Conservation (phyloP, 306 rosid species). For the Corylus avellana region DNA sequence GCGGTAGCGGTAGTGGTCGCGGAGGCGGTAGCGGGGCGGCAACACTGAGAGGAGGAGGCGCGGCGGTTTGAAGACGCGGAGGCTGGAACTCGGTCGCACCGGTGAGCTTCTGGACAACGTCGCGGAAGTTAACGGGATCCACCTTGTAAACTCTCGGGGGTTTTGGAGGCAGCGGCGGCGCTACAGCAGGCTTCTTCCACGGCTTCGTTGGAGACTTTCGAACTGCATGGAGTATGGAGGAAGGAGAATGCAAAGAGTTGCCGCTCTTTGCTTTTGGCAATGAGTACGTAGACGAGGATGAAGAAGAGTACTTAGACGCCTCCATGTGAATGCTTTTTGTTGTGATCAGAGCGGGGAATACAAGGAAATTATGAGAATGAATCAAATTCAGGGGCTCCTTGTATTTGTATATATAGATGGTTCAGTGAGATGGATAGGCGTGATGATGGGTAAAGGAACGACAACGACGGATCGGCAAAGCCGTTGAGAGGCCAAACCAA, state of each 20-base stretch:
- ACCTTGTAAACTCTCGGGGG: slow-evolving; percentile 67
- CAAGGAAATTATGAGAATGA: too few relatives aligned
- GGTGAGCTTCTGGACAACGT: slow-evolving; percentile 76
- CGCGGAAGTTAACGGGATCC: slow-evolving; percentile 68
- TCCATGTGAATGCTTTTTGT: not conserved
- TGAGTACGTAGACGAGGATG: slow-evolving; percentile 30
- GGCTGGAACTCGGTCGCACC: slow-evolving; percentile 56
- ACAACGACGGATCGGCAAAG: slow-evolving; percentile 31
- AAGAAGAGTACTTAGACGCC: slow-evolving; percentile 21
- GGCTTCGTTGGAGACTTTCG: slow-evolving; percentile 52
- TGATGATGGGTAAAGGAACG: slow-evolving; percentile 30
- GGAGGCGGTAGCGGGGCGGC: not conserved
- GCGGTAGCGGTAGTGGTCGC: not conserved
- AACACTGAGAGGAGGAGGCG: slow-evolving; percentile 32
- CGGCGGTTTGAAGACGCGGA: slow-evolving; percentile 33
- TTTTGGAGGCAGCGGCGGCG: slow-evolving; percentile 55
- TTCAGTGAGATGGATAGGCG: not conserved
- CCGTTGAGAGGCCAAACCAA: slow-evolving; percentile 5
- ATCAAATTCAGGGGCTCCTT: too few relatives aligned
- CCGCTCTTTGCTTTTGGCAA: slow-evolving; percentile 7
- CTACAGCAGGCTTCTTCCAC: slow-evolving; percentile 50
- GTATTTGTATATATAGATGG: slow-evolving; percentile 33
- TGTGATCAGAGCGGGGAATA: too few relatives aligned
- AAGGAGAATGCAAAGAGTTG: slow-evolving; percentile 23
- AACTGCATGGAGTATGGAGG: slow-evolving; percentile 44